Percentiles rank a stretch among this genome's conserved stretches.
These are phyloP conservation scores for Auricularia sp. DNA, from an alignment of 768 basidiomycete genomes.

Conservation along the genomic window DNA sequence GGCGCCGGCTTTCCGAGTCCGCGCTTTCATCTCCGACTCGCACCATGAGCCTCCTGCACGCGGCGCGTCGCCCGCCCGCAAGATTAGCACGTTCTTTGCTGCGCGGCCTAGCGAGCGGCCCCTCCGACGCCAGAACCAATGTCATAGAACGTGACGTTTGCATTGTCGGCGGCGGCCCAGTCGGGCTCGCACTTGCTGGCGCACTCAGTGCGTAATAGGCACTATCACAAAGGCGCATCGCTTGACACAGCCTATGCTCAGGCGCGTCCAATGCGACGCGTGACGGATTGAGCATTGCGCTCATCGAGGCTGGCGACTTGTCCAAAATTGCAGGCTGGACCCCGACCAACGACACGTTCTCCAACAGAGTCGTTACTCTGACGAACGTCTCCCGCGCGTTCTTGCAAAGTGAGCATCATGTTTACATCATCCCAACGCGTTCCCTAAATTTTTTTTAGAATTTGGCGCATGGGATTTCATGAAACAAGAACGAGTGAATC, in stretches of 20 bases:
- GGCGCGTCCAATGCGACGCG: conserved; percentile 43
- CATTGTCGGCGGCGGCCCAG: conserved; percentile 91
- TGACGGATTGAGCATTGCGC: conserved; percentile 49
- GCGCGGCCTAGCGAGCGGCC: background rate
- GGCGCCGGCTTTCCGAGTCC: no score
- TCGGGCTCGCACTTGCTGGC: conserved; percentile 79
- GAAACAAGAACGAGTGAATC: conserved; percentile 52
- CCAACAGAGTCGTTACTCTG: conserved; percentile 80
- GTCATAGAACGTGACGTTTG: conserved; percentile 64
- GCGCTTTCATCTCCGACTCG: no score
- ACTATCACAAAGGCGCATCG: background rate
- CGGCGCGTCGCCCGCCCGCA: no score
- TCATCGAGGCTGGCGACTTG: conserved; percentile 78
- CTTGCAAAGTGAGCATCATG: conserved; percentile 41
- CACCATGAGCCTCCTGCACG: no score
- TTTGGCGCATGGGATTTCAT: conserved; percentile 81
- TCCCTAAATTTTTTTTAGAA: conserved; percentile 29
- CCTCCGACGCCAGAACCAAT: background rate
- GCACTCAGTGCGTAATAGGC: conserved; percentile 54
- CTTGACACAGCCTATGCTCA: conserved; percentile 18
- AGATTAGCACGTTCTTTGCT: background rate
- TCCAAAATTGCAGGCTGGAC: conserved; percentile 59
- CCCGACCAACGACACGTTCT: conserved; percentile 42
- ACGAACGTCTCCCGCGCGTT: conserved; percentile 64
- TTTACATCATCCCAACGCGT: background rate